Evolutionary conservation across 176 grass and related monocot genomes (phyloP), one percentile per base, ranked within the genome.

Genomic region (Pontederia paniculata): DNA sequence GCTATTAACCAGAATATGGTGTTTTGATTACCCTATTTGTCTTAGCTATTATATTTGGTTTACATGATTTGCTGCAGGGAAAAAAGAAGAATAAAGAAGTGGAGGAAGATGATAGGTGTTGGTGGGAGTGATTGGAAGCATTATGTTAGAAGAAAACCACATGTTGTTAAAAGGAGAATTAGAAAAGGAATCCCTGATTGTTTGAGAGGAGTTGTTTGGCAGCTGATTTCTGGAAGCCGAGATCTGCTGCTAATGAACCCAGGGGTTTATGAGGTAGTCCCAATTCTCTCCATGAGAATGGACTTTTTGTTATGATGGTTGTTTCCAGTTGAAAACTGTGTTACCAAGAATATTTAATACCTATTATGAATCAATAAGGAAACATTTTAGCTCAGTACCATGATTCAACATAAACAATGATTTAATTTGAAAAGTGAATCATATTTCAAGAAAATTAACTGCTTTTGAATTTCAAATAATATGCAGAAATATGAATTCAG

Each of bases 101-200:
- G 93, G 93, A 91, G 93, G 80, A 88, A 88, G 78, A 98, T 98
- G 86, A 88, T 98, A 71, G 93, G 93, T 22, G 75, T 87, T 69
- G 93, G 93, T 67, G 80, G 86, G 16, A 91, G 77, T 63, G 86
- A 98, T 57, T 98, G 86, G 86, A 88, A 78, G 56, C 86, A 98
- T 58, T 98, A 91, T 81, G 71, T 84, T 81, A 88, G 86, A 80
- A 85, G 68, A 60, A 89, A 83, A 42, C 75, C 93, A 17, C 86
- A 91, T 71, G 93, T 88, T 12, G 83, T 98, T 62, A 98, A 87
- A 75, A 81, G 93, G 60, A 69, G 80, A 73, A 81, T 98, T 77
- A 76, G 93, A 48, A 98, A 98, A 73, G 86, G 93, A 55, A 91
- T 98, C 72, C 93, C 93, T 55, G 83, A 98, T 87, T 84, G 93